Base-by-base conservation (phyloP, 2,329 filamentous ascomycete species). In the Stromatinia cepivora region DNA sequence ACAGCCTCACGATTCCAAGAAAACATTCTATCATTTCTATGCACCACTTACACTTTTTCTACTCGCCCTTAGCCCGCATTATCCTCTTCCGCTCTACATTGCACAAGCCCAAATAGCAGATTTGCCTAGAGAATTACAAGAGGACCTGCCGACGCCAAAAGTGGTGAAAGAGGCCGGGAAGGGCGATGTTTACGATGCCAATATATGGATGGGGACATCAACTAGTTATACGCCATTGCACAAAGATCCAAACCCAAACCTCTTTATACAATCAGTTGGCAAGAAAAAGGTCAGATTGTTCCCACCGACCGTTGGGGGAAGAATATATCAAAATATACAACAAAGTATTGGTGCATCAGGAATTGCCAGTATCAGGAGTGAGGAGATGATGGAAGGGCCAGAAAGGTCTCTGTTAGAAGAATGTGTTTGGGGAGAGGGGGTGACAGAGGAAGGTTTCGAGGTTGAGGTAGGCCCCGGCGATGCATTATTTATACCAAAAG, bases 211-310 rank as follows among this genome's bases (percentile, higher is more conserved):
- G 17, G 95, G 95, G 0, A 83, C 90, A 20, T 88, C 93, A 52
- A 93, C 93, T 0, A 97, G 94, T 0, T 93, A 93, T 75, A 97
- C 95, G 0, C 93, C 95, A 4, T 82, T 97, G 4, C 95, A 99
- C 79, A 87, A 91, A 67, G 95, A 99, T 76, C 95, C 95, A 0
- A 98, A 98, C 76, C 93, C 93, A 0, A 99, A 99, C 77, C 76
- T 97, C 0, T 97, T 98, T 78, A 87, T 92, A 58, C 95, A 99
- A 79, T 79, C 98, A 17, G 87, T 87, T 22, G 88, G 92, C 5
- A 80, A 77, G 65, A 99, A 99, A 79, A 78, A 81, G 0, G 82
- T 97, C 22, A 85, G 93, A n/a, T 78, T 97, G 17, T 83, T 94
- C 70, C 81, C 84, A 6, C 93, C 93, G 0, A 76, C 80, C 0